phyloP scores from a whole-genome alignment of 495 filamentous ascomycete genomes.

The Bryoglossum gracile region DNA sequence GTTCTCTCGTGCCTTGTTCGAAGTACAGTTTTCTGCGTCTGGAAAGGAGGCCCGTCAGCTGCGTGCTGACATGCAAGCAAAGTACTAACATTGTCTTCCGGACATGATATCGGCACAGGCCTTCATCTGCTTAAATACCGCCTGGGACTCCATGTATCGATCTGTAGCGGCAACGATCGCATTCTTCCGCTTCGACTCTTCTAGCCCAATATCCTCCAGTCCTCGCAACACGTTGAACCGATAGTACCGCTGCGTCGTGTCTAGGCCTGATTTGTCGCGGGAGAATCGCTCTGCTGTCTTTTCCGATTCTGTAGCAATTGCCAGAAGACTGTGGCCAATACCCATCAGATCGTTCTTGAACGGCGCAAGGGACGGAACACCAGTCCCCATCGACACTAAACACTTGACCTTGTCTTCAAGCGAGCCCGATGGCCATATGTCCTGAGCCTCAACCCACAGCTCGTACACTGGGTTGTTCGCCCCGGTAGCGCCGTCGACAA shows the following conservation, averaged over 20 bases:
- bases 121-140: conserved; percentile 34
- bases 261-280: conserved; percentile 31
- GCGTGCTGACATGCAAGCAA: no score
- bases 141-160: conserved; percentile 31
- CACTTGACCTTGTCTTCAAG: conserved; percentile 33
- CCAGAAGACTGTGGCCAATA: conserved; percentile 25
- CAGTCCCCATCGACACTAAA: conserved; percentile 42
- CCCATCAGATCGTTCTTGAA: conserved; percentile 26
- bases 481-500: conserved; percentile 36
- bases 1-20: no score
- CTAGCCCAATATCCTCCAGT: conserved; percentile 35
- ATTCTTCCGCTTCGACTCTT: conserved; percentile 32
- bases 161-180: conserved; percentile 35
- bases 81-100: no score
- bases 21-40: no score
- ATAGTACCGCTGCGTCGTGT: conserved; percentile 32
- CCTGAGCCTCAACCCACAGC: conserved; percentile 39
- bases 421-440: conserved; percentile 29
- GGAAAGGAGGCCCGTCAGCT: no score
- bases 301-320: conserved; percentile 36
- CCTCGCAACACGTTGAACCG: conserved; percentile 41
- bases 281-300: conserved; percentile 33
- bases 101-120: no score
- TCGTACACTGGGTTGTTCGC: conserved; percentile 42
- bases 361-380: conserved; percentile 30